Base-by-base conservation (phyloP, 2,329 filamentous ascomycete genomes). In the Neurospora sp. region DNA sequence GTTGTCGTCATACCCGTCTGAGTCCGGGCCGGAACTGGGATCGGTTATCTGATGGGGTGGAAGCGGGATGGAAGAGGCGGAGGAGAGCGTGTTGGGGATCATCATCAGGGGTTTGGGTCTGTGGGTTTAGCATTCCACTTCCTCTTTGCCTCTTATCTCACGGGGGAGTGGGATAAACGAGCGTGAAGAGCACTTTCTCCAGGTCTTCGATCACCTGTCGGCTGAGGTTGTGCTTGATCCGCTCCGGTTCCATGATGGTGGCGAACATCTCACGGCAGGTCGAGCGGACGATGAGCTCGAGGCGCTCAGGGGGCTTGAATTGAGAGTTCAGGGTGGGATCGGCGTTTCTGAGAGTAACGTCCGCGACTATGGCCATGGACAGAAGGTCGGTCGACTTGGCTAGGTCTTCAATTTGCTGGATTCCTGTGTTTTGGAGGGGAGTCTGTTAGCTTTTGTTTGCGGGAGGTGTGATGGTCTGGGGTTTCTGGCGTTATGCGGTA, bases 101-200 rank as follows among this genome's bases (percentile, higher is more conserved):
- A 17, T 46, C 43, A 23, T 46, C 10, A 46, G 43, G 40, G 40
- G 40, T 15, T 41, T 41, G 15, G 40, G 40, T 3, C 40, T n/a
- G 12, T 41, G 40, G 40, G 40, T 11, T 17, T 41, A 41, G 15
- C 6, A 41, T 6, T 15, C 12, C 39, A 6, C 5, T 4, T 17
- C 15, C 39, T 41, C 39, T 12, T 41, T 17, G 38, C 4, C 38
- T 39, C 38, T 11, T 69, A 8, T 41, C 19, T 8, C 6, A 6
- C 1, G 72, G 72, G 6, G 70, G 71, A 46, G 69, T 73, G 3
- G 72, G 72, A 36, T 73, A 73, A 2, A 68, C 33, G 2, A 66
- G 46, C 17, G 71, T 68, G n/a, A 73, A 73, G n/a, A 73, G 33
- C 11, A 66, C 67, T 3, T 39, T 65, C 19, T 71, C 52, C 17